These are phyloP conservation scores for Psilocybe cubensis DNA, from an alignment of 768 basidiomycete genomes.

Conservation along the genomic window DNA sequence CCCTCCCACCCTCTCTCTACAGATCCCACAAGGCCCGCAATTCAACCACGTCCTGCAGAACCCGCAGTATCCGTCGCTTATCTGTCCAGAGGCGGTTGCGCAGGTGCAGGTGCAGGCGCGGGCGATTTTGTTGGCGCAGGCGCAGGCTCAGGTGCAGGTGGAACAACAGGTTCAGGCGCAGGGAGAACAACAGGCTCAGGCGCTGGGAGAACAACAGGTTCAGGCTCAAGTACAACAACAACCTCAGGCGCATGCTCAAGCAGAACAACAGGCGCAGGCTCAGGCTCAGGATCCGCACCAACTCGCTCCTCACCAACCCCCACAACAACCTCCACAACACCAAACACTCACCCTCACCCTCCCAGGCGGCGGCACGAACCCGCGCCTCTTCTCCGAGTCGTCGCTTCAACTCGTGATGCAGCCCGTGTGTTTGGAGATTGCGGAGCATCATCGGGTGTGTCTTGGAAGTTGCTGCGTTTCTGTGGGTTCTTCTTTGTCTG, in stretches of 20 bases:
- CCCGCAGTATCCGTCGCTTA: slow-evolving; percentile 23
- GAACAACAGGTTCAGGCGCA: too few relatives aligned
- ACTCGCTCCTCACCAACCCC: not conserved
- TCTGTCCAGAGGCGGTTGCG: slow-evolving; percentile 26
- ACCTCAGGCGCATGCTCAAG: too few relatives aligned
- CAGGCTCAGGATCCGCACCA: not conserved
- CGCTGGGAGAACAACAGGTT: too few relatives aligned
- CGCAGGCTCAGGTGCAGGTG: not conserved
- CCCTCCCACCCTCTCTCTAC: too few relatives aligned
- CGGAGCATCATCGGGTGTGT: slow-evolving; percentile 51
- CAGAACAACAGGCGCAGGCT: not conserved
- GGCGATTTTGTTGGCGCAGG: not conserved
- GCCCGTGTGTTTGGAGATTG: slow-evolving; percentile 62
- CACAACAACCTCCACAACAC: not conserved
- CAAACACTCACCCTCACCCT: not conserved
- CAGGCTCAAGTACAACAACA: too few relatives aligned
- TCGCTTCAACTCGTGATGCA: slow-evolving; percentile 39
- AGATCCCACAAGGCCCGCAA: slow-evolving; percentile 28
- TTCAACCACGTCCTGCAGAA: slow-evolving; percentile 15
- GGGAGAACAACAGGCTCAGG: too few relatives aligned
- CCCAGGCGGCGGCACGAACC: not conserved
- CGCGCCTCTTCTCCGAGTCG: slow-evolving; percentile 34
- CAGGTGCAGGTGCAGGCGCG: not conserved
- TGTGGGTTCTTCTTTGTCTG: too few relatives aligned
- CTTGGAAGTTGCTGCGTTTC: too few relatives aligned